These are phyloP conservation scores for Chrysanthemum makinoi DNA, from an alignment of 129 eudicot genomes.

Conservation along the genomic window DNA sequence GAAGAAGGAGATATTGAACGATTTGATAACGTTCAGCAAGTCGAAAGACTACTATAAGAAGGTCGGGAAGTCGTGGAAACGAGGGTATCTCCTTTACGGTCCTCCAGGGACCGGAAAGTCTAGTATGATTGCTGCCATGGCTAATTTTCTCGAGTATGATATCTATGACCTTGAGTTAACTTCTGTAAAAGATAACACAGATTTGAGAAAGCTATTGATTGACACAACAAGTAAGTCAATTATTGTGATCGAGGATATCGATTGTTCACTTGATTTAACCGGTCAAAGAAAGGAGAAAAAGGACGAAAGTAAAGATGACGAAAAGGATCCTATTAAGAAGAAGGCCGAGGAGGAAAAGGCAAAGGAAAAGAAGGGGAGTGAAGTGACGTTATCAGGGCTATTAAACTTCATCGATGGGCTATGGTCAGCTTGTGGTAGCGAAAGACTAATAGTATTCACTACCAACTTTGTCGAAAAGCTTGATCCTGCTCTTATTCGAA, in stretches of 20 bases:
- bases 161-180: constrained; percentile 50
- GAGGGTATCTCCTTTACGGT: constrained; percentile 21
- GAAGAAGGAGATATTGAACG: constrained; percentile 21
- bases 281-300: constrained; percentile 44
- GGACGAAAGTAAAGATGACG: neutral
- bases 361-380: constrained; percentile 20
- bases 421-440: constrained; percentile 49
- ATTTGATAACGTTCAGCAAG: constrained; percentile 10
- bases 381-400: constrained; percentile 46
- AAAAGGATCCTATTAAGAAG: constrained; percentile 12
- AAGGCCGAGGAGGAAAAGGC: constrained; percentile 21
- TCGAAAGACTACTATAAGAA: constrained; percentile 23
- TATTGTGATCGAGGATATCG: constrained; percentile 60
- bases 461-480: constrained; percentile 52
- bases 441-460: constrained; percentile 45
- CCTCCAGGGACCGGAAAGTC: constrained; percentile 27
- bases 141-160: constrained; percentile 24
- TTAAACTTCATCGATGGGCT: constrained; percentile 49
- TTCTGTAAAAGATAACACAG: constrained; percentile 43
- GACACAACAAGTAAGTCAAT: constrained; percentile 52
- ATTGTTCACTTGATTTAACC: constrained; percentile 51
- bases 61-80: constrained; percentile 26
- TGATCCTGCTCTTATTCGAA: constrained; percentile 50
- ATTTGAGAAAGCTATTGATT: constrained; percentile 43
- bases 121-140: constrained; percentile 25